Base-by-base conservation (phyloP, 805 yeast genomes). In the Priceomyces medius region DNA sequence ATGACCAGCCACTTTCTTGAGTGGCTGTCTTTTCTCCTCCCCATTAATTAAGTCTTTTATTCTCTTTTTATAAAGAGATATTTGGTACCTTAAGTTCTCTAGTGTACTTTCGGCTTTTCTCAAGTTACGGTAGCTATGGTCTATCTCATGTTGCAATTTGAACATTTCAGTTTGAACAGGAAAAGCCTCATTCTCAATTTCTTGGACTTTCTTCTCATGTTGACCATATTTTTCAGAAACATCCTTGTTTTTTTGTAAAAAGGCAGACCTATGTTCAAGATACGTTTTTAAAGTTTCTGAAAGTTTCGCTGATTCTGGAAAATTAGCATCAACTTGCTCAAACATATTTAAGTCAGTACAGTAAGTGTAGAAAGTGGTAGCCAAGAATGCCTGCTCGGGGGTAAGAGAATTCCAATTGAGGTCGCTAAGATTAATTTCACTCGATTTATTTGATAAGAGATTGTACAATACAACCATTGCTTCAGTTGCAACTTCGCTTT, bases 291-390 rank as follows among this genome's bases (percentile, higher is more conserved):
- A 59, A 8, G 76, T 63, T 16, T 73, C 74, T 0, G 95, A 85
- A 42, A 89, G 71, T 39, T 73, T 80, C 1, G 88, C 74, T 3
- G 93, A 78, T 46, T 87, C 97, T 0, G 96, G 96, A 59, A 83
- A 83, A 48, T 76, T 79, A 12, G 70, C 68, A 35, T 88, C 96
- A 20, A 87, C 67, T 7, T 76, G 61, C 16, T 80, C 83, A 29
- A 61, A 58, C 38, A 77, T 58, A 16, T 74, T 67, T 45, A 79
- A 69, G 14, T 75, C 77, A 36, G 64, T 64, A 59, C 96, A 88
- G 56, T 78, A 80, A 29, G 76, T 74, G 54, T 77, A 84, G 53
- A 79, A 84, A 2, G 81, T 73, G 41, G 90, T 73, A 12, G 87
- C 76, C 34, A 90, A 63, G 48, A 91, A 82, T 0, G 89, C 80